A percentile compares a stretch with the other conserved stretches of the same genome.
Evolutionary conservation across 306 rosid genomes (phyloP).

Genomic region (Trichosanthes cucumerina): DNA sequence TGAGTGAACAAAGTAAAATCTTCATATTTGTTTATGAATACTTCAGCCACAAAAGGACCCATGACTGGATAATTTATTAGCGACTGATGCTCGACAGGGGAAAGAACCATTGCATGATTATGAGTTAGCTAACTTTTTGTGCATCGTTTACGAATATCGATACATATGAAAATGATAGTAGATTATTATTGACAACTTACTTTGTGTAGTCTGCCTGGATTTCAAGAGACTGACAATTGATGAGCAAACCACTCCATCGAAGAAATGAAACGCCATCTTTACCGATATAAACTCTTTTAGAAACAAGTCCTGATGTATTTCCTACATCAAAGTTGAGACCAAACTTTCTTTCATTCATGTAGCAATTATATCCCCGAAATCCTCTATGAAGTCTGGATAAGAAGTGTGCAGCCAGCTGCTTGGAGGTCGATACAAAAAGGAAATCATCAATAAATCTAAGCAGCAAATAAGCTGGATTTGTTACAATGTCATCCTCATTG

Average conservation of each 20-base stretch:
- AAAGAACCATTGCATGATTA: background rate
- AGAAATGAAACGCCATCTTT: conserved; percentile 54
- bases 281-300: conserved; percentile 37
- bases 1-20: background rate
- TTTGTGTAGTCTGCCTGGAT: conserved; percentile 82
- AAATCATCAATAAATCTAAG: conserved; percentile 67
- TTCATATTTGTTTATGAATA: background rate
- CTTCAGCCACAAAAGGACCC: background rate
- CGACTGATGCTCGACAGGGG: background rate
- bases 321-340: conserved; percentile 54
- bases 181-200: conserved; percentile 24
- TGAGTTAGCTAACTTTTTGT: background rate
- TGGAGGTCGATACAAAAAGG: conserved; percentile 73
- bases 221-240: conserved; percentile 65
- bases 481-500: conserved; percentile 12
- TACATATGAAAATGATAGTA: conserved; percentile 3
- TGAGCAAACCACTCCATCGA: conserved; percentile 83
- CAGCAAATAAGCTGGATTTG: conserved; percentile 28
- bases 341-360: conserved; percentile 70
- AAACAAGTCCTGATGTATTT: conserved; percentile 20
- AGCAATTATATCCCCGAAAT: conserved; percentile 72
- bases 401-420: conserved; percentile 53
- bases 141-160: background rate
- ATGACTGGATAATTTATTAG: background rate
- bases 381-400: conserved; percentile 64